A percentile compares a stretch with the other conserved stretches of the same genome.
These are phyloP conservation scores for Fomitopsis palustris DNA, from an alignment of 1,284 basidiomycete species.

Conservation along the genomic window DNA sequence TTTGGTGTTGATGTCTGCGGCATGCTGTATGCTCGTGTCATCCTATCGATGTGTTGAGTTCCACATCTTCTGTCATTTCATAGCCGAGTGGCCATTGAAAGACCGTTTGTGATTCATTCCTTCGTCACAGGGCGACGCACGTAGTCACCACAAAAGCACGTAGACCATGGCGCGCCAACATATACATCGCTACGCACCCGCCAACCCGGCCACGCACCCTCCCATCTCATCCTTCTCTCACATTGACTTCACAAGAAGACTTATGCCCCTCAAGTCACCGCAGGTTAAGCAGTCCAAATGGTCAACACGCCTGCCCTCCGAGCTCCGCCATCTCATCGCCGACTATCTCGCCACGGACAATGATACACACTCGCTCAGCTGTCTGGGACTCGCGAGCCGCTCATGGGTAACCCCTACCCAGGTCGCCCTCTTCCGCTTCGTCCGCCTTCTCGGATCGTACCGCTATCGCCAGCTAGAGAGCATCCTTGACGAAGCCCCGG, in stretches of 20 bases:
- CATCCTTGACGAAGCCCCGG: constrained; percentile 2
- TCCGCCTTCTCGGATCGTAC: neutral
- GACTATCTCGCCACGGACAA: constrained; percentile 2
- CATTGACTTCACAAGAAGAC: neutral
- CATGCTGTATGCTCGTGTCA: neutral
- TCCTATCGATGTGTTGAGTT: neutral
- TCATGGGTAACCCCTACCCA: constrained; percentile 3
- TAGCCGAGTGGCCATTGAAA: neutral
- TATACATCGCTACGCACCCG: neutral
- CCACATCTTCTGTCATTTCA: neutral
- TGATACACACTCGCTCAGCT: constrained; percentile 1
- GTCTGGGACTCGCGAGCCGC: constrained; percentile 6
- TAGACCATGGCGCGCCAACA: neutral
- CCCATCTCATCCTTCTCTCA: neutral
- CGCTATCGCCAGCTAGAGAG: constrained; percentile 1
- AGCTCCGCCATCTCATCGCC: constrained; percentile 1
- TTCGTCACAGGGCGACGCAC: neutral
- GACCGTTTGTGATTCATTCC: neutral
- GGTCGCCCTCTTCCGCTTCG: constrained; percentile 3
- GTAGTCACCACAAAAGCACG: neutral
- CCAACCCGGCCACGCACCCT: neutral
- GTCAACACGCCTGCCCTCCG: constrained; percentile 2
- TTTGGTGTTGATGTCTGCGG: neutral
- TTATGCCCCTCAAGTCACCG: neutral
- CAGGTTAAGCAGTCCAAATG: neutral